Percentiles rank a stretch among this genome's conserved stretches.
Conservation (phyloP, 2,329 filamentous ascomycete genomes). For the Orbilia javanica region DNA sequence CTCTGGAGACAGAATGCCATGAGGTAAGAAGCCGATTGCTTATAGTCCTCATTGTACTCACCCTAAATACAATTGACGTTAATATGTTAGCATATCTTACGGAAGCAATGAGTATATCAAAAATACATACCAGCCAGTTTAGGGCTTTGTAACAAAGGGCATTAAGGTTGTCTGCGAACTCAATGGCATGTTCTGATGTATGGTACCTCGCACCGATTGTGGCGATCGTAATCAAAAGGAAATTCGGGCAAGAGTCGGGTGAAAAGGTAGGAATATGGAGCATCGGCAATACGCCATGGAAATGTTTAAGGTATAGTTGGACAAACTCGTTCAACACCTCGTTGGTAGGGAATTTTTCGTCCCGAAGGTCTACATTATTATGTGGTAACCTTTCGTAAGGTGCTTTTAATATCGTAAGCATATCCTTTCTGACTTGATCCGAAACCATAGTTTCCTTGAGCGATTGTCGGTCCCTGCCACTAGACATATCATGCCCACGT, state of each 20-base stretch:
- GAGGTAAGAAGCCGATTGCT: slow-evolving; percentile 61
- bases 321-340: slow-evolving; percentile 63
- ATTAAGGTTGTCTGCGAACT: slow-evolving; percentile 62
- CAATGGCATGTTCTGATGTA: slow-evolving; percentile 61
- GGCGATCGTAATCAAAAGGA: slow-evolving; percentile 61
- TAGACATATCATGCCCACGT: slow-evolving; percentile 43
- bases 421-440: slow-evolving; percentile 61
- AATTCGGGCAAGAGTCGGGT: slow-evolving; percentile 60
- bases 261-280: slow-evolving; percentile 62
- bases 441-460: slow-evolving; percentile 46
- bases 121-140: slow-evolving; percentile 61
- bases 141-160: slow-evolving; percentile 62
- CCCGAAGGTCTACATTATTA: slow-evolving; percentile 60
- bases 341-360: slow-evolving; percentile 62
- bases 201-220: slow-evolving; percentile 62
- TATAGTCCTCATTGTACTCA: slow-evolving; percentile 61
- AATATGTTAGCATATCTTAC: slow-evolving; percentile 1
- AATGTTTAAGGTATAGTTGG: slow-evolving; percentile 63
- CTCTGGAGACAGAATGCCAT: slow-evolving; percentile 62
- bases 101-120: not conserved
- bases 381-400: slow-evolving; percentile 60
- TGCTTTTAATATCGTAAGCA: slow-evolving; percentile 61
- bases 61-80: slow-evolving; percentile 51
- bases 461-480: slow-evolving; percentile 33
- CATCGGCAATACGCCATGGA: slow-evolving; percentile 64